Percentiles rank a stretch among this genome's conserved stretches.
These are phyloP conservation scores for Cupressus sempervirens DNA, from an alignment of 75 land plant genomes.

Conservation along the genomic window DNA sequence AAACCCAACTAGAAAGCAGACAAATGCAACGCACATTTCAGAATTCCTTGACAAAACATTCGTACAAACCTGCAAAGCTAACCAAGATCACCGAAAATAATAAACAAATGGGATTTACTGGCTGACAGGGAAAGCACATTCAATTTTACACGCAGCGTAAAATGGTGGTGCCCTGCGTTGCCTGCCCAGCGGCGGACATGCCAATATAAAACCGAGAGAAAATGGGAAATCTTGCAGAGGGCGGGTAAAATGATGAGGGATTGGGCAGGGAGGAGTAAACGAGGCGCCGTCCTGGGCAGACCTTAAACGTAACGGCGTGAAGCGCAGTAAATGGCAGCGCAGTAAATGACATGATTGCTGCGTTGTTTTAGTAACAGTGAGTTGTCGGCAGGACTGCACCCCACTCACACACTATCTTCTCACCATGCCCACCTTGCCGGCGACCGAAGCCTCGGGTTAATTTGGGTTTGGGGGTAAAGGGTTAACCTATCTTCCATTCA, in stretches of 20 bases:
- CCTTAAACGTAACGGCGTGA: background rate
- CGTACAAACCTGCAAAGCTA: too few relatives aligned
- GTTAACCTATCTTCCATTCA: background rate
- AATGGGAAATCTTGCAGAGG: background rate
- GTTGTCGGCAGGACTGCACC: background rate
- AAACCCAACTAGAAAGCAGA: too few relatives aligned
- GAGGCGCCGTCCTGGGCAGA: constrained; percentile 1
- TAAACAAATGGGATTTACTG: background rate
- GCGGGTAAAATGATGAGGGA: background rate
- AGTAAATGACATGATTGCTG: background rate
- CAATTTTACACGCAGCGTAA: background rate
- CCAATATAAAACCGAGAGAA: background rate
- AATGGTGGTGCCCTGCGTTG: background rate
- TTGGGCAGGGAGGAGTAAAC: background rate
- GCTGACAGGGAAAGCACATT: background rate
- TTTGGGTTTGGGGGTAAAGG: background rate
- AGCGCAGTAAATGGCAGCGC: background rate
- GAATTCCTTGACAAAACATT: too few relatives aligned
- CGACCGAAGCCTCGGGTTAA: background rate
- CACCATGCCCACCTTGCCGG: constrained; percentile 1
- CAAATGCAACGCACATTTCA: too few relatives aligned
- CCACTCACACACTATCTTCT: background rate
- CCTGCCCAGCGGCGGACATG: constrained; percentile 3
- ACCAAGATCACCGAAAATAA: too few relatives aligned
- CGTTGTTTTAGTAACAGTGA: background rate